A percentile compares a stretch with the other conserved stretches of the same genome.
These are phyloP conservation scores for Cairneyella variabilis DNA, from an alignment of 495 filamentous ascomycete species.

Conservation along the genomic window DNA sequence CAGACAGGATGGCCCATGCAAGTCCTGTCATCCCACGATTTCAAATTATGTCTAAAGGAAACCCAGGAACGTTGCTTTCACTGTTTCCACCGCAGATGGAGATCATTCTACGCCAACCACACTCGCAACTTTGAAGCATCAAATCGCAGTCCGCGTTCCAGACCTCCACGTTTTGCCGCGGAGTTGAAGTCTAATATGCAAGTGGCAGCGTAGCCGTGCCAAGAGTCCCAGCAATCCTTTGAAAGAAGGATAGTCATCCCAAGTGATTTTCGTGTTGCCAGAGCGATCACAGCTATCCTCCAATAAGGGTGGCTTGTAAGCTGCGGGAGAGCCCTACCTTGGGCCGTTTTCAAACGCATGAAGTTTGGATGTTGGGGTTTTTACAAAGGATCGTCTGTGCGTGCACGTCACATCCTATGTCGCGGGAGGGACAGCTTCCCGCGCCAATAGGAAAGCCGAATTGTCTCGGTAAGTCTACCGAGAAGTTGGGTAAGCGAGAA, in stretches of 20 bases:
- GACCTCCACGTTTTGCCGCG: too few species aligned
- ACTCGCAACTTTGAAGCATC: too few species aligned
- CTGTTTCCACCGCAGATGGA: too few species aligned
- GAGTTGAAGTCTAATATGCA: too few species aligned
- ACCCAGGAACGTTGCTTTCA: too few species aligned
- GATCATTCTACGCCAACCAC: too few species aligned
- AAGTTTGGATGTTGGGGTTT: too few species aligned
- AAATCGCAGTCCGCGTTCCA: too few species aligned
- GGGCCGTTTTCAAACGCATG: too few species aligned
- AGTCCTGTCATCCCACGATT: neutral
- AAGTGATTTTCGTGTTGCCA: neutral
- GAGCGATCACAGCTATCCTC: neutral
- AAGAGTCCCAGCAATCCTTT: neutral
- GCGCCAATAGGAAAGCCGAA: neutral
- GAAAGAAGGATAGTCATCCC: neutral
- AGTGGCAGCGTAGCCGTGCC: too few species aligned
- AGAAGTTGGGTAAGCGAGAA: neutral
- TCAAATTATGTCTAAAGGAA: neutral
- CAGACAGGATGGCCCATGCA: neutral
- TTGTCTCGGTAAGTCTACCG: neutral
- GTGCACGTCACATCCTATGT: neutral
- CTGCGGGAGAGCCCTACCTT: too few species aligned
- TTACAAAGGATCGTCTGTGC: neutral
- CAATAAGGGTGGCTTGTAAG: neutral
- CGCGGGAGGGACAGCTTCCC: neutral